Evolutionary conservation across 768 basidiomycete genomes (phyloP).

Genomic region (Naematelia aurantialba): DNA sequence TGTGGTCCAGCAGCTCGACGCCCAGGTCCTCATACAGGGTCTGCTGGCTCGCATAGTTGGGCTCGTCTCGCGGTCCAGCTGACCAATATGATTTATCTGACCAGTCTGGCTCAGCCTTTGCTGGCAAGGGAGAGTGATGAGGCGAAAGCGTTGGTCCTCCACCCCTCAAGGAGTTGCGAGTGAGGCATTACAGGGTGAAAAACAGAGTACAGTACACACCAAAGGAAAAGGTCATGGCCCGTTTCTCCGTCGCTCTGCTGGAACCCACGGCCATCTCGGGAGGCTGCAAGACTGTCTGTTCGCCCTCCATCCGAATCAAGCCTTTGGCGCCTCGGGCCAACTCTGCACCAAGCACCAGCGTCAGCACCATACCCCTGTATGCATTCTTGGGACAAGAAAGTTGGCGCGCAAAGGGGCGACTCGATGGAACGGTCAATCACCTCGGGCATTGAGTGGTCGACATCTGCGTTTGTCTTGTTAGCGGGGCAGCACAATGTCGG

Average conservation of each 20-base stretch:
- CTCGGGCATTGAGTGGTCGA: slow-evolving; percentile 90
- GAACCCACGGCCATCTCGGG: slow-evolving; percentile 63
- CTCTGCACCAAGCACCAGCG: slow-evolving; percentile 57
- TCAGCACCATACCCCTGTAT: no score
- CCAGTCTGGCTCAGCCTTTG: background rate
- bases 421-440: slow-evolving; percentile 54
- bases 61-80: slow-evolving; percentile 81
- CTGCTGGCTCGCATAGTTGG: slow-evolving; percentile 86
- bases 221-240: slow-evolving; percentile 84
- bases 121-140: background rate
- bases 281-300: slow-evolving; percentile 86
- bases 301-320: slow-evolving; percentile 91
- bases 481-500: background rate
- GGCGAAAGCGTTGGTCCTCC: background rate
- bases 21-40: slow-evolving; percentile 92
- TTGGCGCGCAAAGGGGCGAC: no score
- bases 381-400: no score
- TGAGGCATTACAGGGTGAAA: background rate
- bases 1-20: slow-evolving; percentile 88
- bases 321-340: slow-evolving; percentile 87
- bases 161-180: background rate
- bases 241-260: slow-evolving; percentile 78
- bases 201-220: slow-evolving; percentile 20
- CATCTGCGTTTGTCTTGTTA: slow-evolving; percentile 62
- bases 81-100: slow-evolving; percentile 96